These are phyloP conservation scores for Carnegiea gigantea DNA, from an alignment of 179 eudicot genomes.

Conservation along the genomic window DNA sequence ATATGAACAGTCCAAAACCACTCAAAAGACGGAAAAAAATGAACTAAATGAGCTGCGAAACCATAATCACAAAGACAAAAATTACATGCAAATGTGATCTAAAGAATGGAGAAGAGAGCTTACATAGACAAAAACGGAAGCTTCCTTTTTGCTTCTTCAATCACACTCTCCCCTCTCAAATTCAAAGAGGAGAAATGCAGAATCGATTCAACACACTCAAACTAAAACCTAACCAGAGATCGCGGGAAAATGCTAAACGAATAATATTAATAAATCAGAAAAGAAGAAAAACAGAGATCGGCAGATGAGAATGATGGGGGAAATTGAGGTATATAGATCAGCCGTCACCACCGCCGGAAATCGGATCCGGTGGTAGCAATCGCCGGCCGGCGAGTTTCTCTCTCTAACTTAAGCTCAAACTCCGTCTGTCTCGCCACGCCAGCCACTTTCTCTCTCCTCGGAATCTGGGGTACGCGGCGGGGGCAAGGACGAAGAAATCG, in stretches of 20 bases:
- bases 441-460: background rate
- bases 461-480: slow-evolving; percentile 10
- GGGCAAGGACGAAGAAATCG: background rate
- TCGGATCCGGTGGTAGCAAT: slow-evolving; percentile 16
- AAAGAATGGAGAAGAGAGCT: slow-evolving; percentile 6
- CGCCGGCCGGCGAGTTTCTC: slow-evolving; percentile 5
- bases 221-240: background rate
- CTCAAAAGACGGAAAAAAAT: background rate
- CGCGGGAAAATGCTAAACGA: background rate
- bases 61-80: background rate
- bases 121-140: slow-evolving; percentile 7
- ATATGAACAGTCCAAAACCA: slow-evolving; percentile 5
- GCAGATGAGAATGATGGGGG: background rate
- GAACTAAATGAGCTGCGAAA: slow-evolving; percentile 1
- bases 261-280: background rate
- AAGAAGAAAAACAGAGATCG: background rate
- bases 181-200: slow-evolving; percentile 5
- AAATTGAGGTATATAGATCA: background rate
- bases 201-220: background rate
- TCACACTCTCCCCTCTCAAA: background rate
- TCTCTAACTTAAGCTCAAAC: too few relatives aligned
- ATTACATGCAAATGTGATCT: background rate
- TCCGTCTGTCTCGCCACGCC: too few relatives aligned
- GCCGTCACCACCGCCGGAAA: slow-evolving; percentile 18
- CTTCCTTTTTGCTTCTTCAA: background rate